Percentiles rank a stretch among this genome's conserved stretches.
Evolutionary conservation across 2,329 filamentous ascomycete species (phyloP).

Genomic region (Hymenoscyphus albidus): DNA sequence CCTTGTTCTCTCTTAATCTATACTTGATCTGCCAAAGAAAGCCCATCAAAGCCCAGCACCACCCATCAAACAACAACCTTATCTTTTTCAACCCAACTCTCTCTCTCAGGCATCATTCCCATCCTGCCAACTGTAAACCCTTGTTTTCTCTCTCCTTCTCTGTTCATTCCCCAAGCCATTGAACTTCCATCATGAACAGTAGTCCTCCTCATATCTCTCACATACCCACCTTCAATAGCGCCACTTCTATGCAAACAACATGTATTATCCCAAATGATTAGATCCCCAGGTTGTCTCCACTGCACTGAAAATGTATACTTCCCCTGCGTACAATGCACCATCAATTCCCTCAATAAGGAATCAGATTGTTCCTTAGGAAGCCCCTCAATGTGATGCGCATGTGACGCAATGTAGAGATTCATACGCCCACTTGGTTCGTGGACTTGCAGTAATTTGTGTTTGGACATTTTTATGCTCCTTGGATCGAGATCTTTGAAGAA

Average conservation of each 20-base stretch:
- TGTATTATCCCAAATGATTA: slow-evolving; percentile 58
- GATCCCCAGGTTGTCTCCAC: slow-evolving; percentile 48
- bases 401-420: slow-evolving; percentile 51
- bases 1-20: too few relatives aligned
- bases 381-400: slow-evolving; percentile 50
- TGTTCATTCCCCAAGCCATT: slow-evolving; percentile 43
- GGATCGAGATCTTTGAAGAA: slow-evolving; percentile 44
- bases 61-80: not conserved
- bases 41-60: too few relatives aligned
- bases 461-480: slow-evolving; percentile 30
- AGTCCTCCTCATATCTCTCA: slow-evolving; percentile 51
- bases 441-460: slow-evolving; percentile 46
- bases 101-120: not conserved
- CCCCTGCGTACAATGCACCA: slow-evolving; percentile 44
- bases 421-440: slow-evolving; percentile 50
- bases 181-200: slow-evolving; percentile 49
- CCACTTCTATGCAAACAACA: slow-evolving; percentile 54
- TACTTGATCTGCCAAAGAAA: too few relatives aligned
- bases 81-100: not conserved
- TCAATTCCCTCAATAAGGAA: slow-evolving; percentile 40
- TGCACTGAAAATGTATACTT: slow-evolving; percentile 45
- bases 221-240: slow-evolving; percentile 45
- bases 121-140: slow-evolving; percentile 23
- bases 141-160: slow-evolving; percentile 27
- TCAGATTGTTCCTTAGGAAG: slow-evolving; percentile 35